phyloP scores from a whole-genome alignment of 148 eudicot species.

The Arbutus unedo region DNA sequence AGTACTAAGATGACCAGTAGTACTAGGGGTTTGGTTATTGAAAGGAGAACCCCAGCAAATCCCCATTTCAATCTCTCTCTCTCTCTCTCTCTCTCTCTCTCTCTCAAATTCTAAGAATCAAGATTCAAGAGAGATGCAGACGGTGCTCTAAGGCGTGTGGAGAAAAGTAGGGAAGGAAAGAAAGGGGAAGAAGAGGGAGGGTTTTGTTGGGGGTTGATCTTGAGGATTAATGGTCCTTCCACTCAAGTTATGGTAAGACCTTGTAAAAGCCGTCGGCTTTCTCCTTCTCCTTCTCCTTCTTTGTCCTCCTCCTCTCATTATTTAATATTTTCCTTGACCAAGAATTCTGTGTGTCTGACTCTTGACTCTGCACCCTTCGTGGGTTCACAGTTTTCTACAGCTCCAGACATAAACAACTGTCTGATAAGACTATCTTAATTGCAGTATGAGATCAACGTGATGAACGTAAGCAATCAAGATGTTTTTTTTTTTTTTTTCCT shows the following conservation, averaged over 20 bases:
- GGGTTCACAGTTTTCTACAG: not conserved
- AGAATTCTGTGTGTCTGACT: not conserved
- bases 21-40: constrained; percentile 28
- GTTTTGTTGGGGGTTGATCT: not conserved
- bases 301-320: not conserved
- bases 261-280: not conserved
- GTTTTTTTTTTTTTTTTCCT: too few relatives aligned
- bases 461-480: too few relatives aligned
- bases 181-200: not conserved
- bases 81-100: constrained; percentile 17
- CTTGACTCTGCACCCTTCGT: not conserved
- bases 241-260: too few relatives aligned
- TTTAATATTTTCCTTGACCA: not conserved
- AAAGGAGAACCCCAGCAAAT: constrained; percentile 43
- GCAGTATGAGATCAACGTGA: too few relatives aligned
- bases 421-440: too few relatives aligned
- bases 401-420: too few relatives aligned
- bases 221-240: too few relatives aligned
- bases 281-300: too few relatives aligned
- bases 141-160: not conserved
- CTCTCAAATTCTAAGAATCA: not conserved
- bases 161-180: not conserved
- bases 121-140: not conserved
- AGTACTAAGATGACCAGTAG: constrained; percentile 34
- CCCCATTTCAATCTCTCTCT: constrained; percentile 39